phyloP scores from a whole-genome alignment of 805 yeast species.

The Priceomyces melissophilus region DNA sequence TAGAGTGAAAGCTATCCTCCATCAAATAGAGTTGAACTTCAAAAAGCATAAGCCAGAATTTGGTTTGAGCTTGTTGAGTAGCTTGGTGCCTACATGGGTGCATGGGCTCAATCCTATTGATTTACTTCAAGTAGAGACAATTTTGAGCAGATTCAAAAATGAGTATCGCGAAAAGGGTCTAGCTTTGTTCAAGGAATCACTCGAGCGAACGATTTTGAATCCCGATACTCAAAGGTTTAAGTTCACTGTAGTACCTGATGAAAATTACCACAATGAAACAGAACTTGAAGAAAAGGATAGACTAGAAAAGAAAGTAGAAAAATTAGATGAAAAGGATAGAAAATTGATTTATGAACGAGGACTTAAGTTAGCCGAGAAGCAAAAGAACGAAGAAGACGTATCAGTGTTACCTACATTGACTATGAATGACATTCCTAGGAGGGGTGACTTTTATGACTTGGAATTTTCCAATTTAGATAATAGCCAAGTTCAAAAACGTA shows the following conservation, averaged over 20 bases:
- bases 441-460: slow-evolving; percentile 39
- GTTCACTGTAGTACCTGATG: slow-evolving; percentile 74
- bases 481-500: slow-evolving; percentile 43
- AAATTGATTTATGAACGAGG: slow-evolving; percentile 60
- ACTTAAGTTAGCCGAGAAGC: slow-evolving; percentile 54
- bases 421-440: slow-evolving; percentile 66
- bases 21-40: slow-evolving; percentile 79
- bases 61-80: slow-evolving; percentile 73
- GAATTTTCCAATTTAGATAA: slow-evolving; percentile 24
- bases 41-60: slow-evolving; percentile 88
- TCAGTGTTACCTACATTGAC: slow-evolving; percentile 77
- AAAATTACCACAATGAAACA: slow-evolving; percentile 47
- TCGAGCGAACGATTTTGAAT: slow-evolving; percentile 49
- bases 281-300: slow-evolving; percentile 56
- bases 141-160: slow-evolving; percentile 55
- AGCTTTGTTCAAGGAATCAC: slow-evolving; percentile 54
- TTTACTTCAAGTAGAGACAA: slow-evolving; percentile 59
- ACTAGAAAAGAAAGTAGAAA: slow-evolving; percentile 39
- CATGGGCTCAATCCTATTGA: slow-evolving; percentile 77
- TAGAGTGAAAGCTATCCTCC: slow-evolving; percentile 79
- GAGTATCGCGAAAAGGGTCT: slow-evolving; percentile 53
- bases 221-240: slow-evolving; percentile 53
- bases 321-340: slow-evolving; percentile 54
- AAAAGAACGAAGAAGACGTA: slow-evolving; percentile 66
- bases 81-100: slow-evolving; percentile 82